Evolutionary conservation across 768 basidiomycete genomes (phyloP).

Genomic region (Jaapia argillacea): DNA sequence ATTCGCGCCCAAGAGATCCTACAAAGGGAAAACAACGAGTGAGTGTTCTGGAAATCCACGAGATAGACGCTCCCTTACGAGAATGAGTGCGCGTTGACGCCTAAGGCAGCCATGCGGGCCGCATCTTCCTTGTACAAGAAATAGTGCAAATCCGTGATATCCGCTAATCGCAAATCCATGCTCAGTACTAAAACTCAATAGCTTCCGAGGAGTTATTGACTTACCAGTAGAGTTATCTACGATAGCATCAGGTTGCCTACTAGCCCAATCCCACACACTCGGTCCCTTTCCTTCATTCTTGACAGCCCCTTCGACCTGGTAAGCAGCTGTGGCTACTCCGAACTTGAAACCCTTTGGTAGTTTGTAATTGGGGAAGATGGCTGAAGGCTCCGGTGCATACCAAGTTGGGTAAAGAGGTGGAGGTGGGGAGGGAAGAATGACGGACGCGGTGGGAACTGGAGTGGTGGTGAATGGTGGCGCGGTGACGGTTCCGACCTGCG

Average conservation of each 20-base stretch:
- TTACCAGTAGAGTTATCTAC: constrained; percentile 34
- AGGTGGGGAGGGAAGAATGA: constrained; percentile 31
- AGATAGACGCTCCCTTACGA: constrained; percentile 22
- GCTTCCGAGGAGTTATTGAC: not conserved
- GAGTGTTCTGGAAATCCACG: not conserved
- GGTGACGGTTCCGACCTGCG: constrained; percentile 32
- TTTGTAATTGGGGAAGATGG: constrained; percentile 32
- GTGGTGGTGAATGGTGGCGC: constrained; percentile 37
- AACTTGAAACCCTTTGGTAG: constrained; percentile 39
- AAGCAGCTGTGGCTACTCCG: constrained; percentile 42
- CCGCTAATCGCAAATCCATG: constrained; percentile 33
- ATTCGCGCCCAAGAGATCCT: constrained; percentile 44
- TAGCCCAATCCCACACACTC: constrained; percentile 37
- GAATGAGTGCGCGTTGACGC: constrained; percentile 42
- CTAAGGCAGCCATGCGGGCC: constrained; percentile 37
- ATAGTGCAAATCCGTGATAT: constrained; percentile 39
- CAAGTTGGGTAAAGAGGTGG: constrained; percentile 36
- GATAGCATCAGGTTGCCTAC: constrained; percentile 30
- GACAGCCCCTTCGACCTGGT: constrained; percentile 43
- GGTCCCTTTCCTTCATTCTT: constrained; percentile 41
- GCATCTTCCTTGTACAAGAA: constrained; percentile 44
- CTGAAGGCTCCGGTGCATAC: constrained; percentile 32
- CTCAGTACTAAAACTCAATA: constrained; percentile 25
- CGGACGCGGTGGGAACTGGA: constrained; percentile 24
- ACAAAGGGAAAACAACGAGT: not conserved